Conservation (phyloP, 345 rosid genomes). For the Erodium maritimum region DNA sequence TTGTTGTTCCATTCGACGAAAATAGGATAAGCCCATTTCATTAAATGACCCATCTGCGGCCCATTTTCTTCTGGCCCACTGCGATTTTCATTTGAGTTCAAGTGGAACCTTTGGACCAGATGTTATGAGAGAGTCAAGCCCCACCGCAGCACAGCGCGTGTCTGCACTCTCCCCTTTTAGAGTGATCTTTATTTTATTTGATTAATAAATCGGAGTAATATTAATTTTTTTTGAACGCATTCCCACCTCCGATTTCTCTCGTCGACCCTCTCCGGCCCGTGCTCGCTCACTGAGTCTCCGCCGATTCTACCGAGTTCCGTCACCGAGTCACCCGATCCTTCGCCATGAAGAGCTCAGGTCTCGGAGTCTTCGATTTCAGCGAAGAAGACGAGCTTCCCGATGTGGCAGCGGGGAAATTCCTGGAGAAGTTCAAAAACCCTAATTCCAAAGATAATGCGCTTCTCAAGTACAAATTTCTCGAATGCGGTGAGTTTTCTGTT, state of each 20-base stretch:
- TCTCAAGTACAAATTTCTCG: slow-evolving; percentile 34
- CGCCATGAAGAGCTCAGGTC: slow-evolving; percentile 38
- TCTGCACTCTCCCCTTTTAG: too few relatives aligned
- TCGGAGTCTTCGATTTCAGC: slow-evolving; percentile 53
- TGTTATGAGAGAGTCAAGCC: too few relatives aligned
- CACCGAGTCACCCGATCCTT: neutral
- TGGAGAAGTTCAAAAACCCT: slow-evolving; percentile 53
- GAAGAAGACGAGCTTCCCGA: slow-evolving; percentile 65
- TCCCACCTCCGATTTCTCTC: neutral
- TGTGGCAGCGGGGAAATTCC: slow-evolving; percentile 25
- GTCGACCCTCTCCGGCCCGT: neutral
- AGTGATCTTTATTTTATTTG: too few relatives aligned
- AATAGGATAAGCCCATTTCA: too few relatives aligned
- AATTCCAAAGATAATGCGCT: slow-evolving; percentile 24
- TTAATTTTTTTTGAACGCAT: neutral
- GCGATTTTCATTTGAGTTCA: too few relatives aligned
- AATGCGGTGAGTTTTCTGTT: slow-evolving; percentile 34
- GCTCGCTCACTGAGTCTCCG: neutral
- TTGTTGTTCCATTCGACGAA: too few relatives aligned
- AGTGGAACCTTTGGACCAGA: too few relatives aligned
- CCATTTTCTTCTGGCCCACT: too few relatives aligned
- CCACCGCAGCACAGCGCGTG: too few relatives aligned
- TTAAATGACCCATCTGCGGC: too few relatives aligned
- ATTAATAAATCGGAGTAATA: too few relatives aligned
- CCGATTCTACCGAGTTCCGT: slow-evolving; percentile 3